Evolutionary conservation across 805 yeast genomes (phyloP).

Genomic region (Blastobotrys muscicola): DNA sequence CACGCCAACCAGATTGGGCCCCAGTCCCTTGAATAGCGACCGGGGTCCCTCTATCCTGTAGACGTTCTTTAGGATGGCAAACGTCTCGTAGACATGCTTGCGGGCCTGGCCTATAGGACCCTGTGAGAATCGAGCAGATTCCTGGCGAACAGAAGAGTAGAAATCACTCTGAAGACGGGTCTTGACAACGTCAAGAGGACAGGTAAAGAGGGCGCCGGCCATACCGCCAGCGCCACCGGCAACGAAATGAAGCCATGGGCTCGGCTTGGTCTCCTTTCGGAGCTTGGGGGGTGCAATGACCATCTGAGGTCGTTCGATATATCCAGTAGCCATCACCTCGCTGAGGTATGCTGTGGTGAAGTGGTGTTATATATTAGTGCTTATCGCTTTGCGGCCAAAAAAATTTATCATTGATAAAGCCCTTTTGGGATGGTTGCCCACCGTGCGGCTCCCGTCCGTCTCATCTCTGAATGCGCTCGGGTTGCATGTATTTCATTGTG

Average conservation of each 20-base stretch:
- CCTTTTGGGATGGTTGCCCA: too few species aligned
- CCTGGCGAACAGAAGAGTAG: conserved; percentile 28
- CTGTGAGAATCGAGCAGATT: neutral
- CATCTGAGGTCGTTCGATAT: too few species aligned
- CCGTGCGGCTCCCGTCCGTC: too few species aligned
- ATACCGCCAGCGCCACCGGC: conserved; percentile 75
- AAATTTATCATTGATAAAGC: too few species aligned
- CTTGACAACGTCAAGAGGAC: conserved; percentile 94
- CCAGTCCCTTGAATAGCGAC: conserved; percentile 88
- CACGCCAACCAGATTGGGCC: conserved; percentile 95
- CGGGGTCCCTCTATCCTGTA: conserved; percentile 70
- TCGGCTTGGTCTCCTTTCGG: conserved; percentile 22
- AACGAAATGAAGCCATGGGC: conserved; percentile 41
- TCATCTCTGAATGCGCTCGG: too few species aligned
- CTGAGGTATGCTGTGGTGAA: too few species aligned
- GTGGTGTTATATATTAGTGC: too few species aligned
- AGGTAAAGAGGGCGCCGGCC: conserved; percentile 91
- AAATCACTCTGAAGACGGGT: conserved; percentile 90
- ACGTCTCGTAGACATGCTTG: conserved; percentile 77
- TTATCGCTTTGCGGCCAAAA: too few species aligned
- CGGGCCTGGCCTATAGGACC: conserved; percentile 36
- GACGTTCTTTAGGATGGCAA: conserved; percentile 57
- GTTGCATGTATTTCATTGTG: too few species aligned
- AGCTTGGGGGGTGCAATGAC: too few species aligned
- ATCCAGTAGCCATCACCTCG: too few species aligned